A percentile compares a stretch with the other conserved stretches of the same genome.
Conservation (phyloP, 345 rosid species). For the Salix exigua region DNA sequence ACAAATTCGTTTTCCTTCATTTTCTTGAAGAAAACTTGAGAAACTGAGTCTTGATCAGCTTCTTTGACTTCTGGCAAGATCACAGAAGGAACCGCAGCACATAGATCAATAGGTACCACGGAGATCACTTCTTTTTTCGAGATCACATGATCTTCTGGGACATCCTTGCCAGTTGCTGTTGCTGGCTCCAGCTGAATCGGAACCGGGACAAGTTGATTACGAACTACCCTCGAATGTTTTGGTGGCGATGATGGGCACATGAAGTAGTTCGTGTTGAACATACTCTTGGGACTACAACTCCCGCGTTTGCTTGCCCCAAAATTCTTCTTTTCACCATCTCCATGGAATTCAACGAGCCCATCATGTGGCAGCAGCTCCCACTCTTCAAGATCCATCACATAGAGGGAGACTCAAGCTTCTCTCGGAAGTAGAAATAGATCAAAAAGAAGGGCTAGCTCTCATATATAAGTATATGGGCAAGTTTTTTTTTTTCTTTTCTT, state of each 20-base stretch:
- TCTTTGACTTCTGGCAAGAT: constrained; percentile 33
- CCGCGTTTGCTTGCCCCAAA: constrained; percentile 16
- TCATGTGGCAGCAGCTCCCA: constrained; percentile 77
- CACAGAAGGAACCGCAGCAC: constrained; percentile 18
- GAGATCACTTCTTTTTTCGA: constrained; percentile 7
- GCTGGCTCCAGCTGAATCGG: constrained; percentile 58
- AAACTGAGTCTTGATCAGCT: constrained; percentile 56
- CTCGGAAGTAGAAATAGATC: constrained; percentile 3
- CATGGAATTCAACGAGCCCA: constrained; percentile 41
- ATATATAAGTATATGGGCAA: background rate
- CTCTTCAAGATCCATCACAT: constrained; percentile 77
- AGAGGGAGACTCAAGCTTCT: background rate
- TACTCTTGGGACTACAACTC: constrained; percentile 10
- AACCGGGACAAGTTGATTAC: constrained; percentile 52
- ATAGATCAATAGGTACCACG: constrained; percentile 21
- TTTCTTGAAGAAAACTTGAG: constrained; percentile 87
- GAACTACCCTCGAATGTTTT: constrained; percentile 25
- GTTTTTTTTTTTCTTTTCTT: too few relatives aligned
- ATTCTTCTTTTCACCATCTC: constrained; percentile 32
- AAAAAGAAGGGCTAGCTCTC: background rate
- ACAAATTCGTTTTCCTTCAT: constrained; percentile 75
- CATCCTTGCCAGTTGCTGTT: constrained; percentile 17
- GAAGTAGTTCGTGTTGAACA: constrained; percentile 61
- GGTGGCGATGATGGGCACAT: constrained; percentile 51
- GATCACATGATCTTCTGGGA: background rate